Evolutionary conservation across 148 eudicot species (phyloP).

Genomic region (Polygonum aviculare): DNA sequence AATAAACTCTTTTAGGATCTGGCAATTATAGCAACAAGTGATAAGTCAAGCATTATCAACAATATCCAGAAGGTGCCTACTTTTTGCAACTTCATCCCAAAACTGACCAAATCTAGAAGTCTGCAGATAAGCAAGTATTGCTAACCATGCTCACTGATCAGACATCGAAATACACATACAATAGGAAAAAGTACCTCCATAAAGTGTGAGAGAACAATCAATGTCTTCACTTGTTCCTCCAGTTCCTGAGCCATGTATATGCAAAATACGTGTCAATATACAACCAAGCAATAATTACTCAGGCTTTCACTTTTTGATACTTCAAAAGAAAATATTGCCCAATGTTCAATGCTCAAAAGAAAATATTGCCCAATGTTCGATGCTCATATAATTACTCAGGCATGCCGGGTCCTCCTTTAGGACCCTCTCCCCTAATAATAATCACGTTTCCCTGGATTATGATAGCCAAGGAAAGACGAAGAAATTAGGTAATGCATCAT

Average conservation of each 20-base stretch:
- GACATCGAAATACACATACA: neutral
- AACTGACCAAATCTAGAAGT: slow-evolving; percentile 92
- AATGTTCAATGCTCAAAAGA: too few species aligned
- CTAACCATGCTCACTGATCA: neutral
- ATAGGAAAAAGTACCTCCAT: slow-evolving; percentile 60
- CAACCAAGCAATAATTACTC: neutral
- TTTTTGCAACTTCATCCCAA: slow-evolving; percentile 98
- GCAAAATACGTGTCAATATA: neutral
- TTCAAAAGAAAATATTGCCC: neutral
- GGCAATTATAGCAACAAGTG: neutral
- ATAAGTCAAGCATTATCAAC: slow-evolving; percentile 39
- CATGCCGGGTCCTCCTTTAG: too few species aligned
- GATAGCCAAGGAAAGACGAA: too few species aligned
- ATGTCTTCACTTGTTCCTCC: slow-evolving; percentile 94
- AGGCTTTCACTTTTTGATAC: neutral
- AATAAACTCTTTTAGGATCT: neutral
- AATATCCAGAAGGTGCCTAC: slow-evolving; percentile 72
- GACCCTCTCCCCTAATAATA: too few species aligned
- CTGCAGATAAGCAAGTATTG: slow-evolving; percentile 31
- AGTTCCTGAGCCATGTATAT: slow-evolving; percentile 55
- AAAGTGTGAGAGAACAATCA: slow-evolving; percentile 88
- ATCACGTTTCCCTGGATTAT: too few species aligned
- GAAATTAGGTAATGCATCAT: too few species aligned
- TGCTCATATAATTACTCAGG: too few species aligned
- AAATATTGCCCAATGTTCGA: too few species aligned